Base-by-base conservation (phyloP, 2,329 filamentous ascomycete species). In the Onygenales sp. region DNA sequence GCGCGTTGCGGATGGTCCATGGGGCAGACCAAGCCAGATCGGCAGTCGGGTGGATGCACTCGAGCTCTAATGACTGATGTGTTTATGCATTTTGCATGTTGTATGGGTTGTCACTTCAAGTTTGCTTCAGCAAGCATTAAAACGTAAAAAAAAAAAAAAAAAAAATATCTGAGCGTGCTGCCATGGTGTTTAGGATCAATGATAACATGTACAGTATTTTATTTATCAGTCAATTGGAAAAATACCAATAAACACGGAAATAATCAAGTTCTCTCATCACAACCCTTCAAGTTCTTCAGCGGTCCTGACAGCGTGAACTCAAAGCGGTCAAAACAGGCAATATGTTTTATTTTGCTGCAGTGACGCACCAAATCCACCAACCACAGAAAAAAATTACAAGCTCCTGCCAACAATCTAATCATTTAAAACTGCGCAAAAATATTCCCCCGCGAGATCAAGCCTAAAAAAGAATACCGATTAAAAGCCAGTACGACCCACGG, bases 1-100 rank as follows among this genome's bases (percentile, higher is more conserved):
- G 54, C 66, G 72, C 5, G 69, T 74, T 51, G 67, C 64, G n/a
- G 66, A 73, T 49, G 72, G 72, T 5, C 70, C 72, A 10, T 62
- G 65, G 63, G 72, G 72, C n/a, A 67, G 68, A 27, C 59, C 61
- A 0, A 63, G 60, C 35, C 62, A 66, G 39, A 58, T 63, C 39
- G 61, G 63, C 39, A 61, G 62, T 32, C 63, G 66, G 27, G 61
- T 75, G n/a, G 67, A 69, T 51, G 64, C 72, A 5, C 57, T 69
- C 35, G 66, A 67, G 8, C 35, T 70, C 27, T 73, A 54, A 44
- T 35, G 35, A 21, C 17, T 38, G 21, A 39, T 33, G 35, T 17
- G 21, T 46, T 36, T 52, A 52, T 52, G 36, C 7, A 2, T 41
- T 38, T 49, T 39, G 21, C 21, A 27, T 27, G 21, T 27, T 27